Evolutionary conservation across 305 asterid genomes (phyloP).

Genomic region (Coffea humblotiana): DNA sequence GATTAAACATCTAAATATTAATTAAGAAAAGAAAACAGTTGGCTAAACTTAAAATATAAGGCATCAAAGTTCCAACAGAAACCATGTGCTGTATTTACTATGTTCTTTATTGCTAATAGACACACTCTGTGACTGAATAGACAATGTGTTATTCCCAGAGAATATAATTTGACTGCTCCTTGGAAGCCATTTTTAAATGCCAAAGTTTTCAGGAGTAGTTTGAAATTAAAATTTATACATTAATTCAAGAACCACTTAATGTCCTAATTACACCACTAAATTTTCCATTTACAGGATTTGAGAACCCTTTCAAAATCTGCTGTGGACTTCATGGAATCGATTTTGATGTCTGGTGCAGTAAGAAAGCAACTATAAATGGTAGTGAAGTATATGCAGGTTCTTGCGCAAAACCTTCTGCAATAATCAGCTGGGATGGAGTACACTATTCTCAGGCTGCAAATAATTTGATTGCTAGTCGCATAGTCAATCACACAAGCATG

Average conservation of each 20-base stretch:
- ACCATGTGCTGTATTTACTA: neutral
- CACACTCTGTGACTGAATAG: neutral
- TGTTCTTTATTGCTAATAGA: neutral
- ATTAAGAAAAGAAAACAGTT: neutral
- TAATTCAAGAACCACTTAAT: no score
- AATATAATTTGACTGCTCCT: neutral
- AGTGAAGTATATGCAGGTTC: slow-evolving; percentile 38
- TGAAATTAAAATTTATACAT: neutral
- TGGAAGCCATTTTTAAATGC: neutral
- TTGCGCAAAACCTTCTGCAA: slow-evolving; percentile 39
- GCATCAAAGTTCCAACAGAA: neutral
- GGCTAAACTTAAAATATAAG: neutral
- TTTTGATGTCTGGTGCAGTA: slow-evolving; percentile 50
- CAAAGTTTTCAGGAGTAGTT: neutral
- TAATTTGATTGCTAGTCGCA: slow-evolving; percentile 47
- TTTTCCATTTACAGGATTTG: slow-evolving; percentile 41
- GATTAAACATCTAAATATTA: neutral
- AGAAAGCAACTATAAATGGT: slow-evolving; percentile 33
- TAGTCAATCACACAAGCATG: slow-evolving; percentile 48
- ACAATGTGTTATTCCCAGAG: neutral
- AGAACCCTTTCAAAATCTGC: slow-evolving; percentile 45
- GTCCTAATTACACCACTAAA: neutral
- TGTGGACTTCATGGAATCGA: slow-evolving; percentile 47
- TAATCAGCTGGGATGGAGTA: slow-evolving; percentile 72
- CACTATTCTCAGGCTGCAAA: slow-evolving; percentile 61